phyloP scores from a whole-genome alignment of 2,329 filamentous ascomycete species.

The Neopestalotiopsis rosae region DNA sequence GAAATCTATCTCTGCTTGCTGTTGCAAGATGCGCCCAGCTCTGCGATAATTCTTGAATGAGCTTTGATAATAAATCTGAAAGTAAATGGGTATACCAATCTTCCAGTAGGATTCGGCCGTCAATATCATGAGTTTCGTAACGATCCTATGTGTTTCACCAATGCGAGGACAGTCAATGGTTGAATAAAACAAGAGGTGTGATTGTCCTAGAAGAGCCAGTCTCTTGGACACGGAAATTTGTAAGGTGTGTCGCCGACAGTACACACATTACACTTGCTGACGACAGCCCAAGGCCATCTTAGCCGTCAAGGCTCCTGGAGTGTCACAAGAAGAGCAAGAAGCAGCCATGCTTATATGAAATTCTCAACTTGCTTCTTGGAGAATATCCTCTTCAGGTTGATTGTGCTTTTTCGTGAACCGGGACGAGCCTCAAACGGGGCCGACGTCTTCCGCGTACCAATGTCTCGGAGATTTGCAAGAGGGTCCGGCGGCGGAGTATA shows the following conservation, averaged over 20 bases:
- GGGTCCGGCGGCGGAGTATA: conserved; percentile 13
- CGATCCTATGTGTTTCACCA: not conserved
- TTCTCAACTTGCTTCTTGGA: conserved; percentile 39
- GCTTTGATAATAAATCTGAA: not conserved
- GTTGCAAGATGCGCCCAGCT: not conserved
- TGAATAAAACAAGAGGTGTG: not conserved
- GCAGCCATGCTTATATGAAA: not conserved
- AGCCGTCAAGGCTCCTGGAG: not conserved
- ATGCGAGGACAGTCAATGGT: not conserved
- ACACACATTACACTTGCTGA: not conserved
- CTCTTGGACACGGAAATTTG: not conserved
- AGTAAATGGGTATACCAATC: not conserved
- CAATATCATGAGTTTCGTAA: not conserved
- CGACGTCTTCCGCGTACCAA: not conserved
- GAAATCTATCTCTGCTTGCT: not conserved
- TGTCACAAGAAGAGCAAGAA: not conserved
- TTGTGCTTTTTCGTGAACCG: conserved; percentile 11
- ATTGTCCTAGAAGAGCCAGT: not conserved
- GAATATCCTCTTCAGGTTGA: conserved; percentile 28
- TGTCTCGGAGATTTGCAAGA: conserved; percentile 19
- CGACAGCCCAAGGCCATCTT: not conserved
- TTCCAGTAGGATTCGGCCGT: not conserved
- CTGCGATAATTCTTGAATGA: not conserved
- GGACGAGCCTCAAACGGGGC: not conserved
- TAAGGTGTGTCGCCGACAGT: too few species aligned